phyloP scores from a whole-genome alignment of 2,329 filamentous ascomycete genomes.

The Podosphaera xanthii region DNA sequence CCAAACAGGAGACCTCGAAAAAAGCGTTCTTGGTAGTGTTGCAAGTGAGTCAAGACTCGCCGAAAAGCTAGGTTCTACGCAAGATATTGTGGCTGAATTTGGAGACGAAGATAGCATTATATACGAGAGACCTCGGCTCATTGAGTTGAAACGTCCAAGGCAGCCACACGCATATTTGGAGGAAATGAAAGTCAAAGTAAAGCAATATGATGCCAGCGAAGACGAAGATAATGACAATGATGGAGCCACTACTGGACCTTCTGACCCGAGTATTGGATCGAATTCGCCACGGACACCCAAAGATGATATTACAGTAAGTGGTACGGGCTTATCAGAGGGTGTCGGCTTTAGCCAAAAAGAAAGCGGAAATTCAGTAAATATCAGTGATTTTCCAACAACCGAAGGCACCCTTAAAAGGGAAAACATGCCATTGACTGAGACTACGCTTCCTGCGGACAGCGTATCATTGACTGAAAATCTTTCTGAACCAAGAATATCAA shows the following conservation, averaged over 20 bases:
- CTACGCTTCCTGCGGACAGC: not conserved
- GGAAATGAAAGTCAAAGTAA: conserved; percentile 57
- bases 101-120: conserved; percentile 28
- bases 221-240: conserved; percentile 25
- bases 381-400: conserved; percentile 3
- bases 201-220: conserved; percentile 36
- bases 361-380: not conserved
- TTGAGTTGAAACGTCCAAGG: conserved; percentile 52
- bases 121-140: conserved; percentile 49
- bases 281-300: conserved; percentile 32
- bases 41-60: conserved; percentile 34
- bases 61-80: conserved; percentile 27
- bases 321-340: not conserved
- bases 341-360: not conserved
- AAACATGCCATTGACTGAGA: not conserved
- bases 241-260: conserved; percentile 49
- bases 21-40: conserved; percentile 52
- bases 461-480: not conserved
- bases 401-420: conserved; percentile 14
- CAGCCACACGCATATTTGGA: conserved; percentile 35
- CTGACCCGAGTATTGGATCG: conserved; percentile 51
- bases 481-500: no score
- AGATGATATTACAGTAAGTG: conserved; percentile 10
- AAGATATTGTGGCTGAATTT: conserved; percentile 14
- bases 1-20: conserved; percentile 39